A percentile compares a stretch with the other conserved stretches of the same genome.
Evolutionary conservation across 306 rosid species (phyloP).

Genomic region (Acmispon strigosus): DNA sequence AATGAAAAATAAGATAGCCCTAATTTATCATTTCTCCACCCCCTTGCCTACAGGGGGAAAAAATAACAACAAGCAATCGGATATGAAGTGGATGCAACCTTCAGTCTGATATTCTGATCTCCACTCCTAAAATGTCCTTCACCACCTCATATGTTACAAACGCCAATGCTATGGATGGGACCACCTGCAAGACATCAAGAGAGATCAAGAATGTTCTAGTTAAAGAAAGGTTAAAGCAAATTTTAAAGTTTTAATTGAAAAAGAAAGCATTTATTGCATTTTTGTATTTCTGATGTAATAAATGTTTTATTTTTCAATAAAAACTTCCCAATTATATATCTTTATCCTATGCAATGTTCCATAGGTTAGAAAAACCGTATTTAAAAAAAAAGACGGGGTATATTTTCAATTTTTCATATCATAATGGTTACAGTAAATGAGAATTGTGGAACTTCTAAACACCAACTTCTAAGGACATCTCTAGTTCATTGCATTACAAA

Average conservation of each 20-base stretch:
- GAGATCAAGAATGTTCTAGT: not conserved
- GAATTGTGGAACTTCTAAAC: not conserved
- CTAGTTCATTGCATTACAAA: not conserved
- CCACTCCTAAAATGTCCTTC: conserved; percentile 88
- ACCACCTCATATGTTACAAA: conserved; percentile 82
- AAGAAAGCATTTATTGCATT: no score
- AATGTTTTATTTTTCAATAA: no score
- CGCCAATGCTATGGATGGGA: conserved; percentile 85
- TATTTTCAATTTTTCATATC: not conserved
- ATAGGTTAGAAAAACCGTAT: no score
- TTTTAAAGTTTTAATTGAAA: no score
- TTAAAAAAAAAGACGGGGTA: not conserved
- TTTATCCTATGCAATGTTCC: no score
- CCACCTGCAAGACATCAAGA: conserved; percentile 58
- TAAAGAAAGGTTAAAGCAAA: not conserved
- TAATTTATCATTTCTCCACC: conserved; percentile 45
- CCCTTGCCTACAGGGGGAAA: conserved; percentile 60
- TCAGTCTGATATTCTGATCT: conserved; percentile 84
- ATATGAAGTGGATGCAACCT: conserved; percentile 11
- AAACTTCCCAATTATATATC: no score
- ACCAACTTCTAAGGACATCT: not conserved
- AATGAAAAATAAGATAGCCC: conserved; percentile 28
- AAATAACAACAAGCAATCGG: conserved; percentile 3
- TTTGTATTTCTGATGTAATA: no score
- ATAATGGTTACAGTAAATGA: not conserved